Conservation (phyloP, 169 alveolate genomes). For the Prorocentrum cordatum region DNA sequence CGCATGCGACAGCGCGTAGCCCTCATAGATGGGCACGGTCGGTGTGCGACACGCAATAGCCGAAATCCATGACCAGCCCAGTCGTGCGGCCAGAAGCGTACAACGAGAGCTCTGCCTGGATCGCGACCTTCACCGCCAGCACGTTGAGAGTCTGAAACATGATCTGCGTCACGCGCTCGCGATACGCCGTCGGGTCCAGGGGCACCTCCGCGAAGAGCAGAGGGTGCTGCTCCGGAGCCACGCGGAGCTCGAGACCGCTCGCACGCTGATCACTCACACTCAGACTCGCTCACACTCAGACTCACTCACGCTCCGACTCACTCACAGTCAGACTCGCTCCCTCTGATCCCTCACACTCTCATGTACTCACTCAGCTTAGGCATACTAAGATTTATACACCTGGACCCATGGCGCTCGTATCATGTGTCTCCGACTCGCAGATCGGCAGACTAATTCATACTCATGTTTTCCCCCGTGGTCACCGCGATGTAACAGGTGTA, state of each 20-base stretch:
- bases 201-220: constrained; percentile 98
- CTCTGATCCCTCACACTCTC: too few relatives aligned
- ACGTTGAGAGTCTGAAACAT: constrained; percentile 96
- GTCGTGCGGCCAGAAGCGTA: constrained; percentile 97
- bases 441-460: too few relatives aligned
- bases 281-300: too few relatives aligned
- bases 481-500: too few relatives aligned
- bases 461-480: too few relatives aligned
- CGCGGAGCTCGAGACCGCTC: constrained; percentile 97
- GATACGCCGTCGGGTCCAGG: constrained; percentile 89
- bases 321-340: constrained; percentile 94
- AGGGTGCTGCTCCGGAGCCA: constrained; percentile 96
- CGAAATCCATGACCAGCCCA: constrained; percentile 96
- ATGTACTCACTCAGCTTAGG: too few relatives aligned
- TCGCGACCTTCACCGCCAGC: constrained; percentile 92
- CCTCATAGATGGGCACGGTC: constrained; percentile 98
- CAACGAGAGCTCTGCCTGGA: constrained; percentile 85
- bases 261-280: too few relatives aligned
- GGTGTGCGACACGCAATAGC: constrained; percentile 96
- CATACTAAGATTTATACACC: too few relatives aligned
- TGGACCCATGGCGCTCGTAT: too few relatives aligned
- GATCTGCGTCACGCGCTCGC: constrained; percentile 81
- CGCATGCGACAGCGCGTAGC: constrained; percentile 80
- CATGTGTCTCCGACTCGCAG: too few relatives aligned
- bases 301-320: too few relatives aligned